Evolutionary conservation across 805 yeast species (phyloP).

Genomic region (Candida silvatica): DNA sequence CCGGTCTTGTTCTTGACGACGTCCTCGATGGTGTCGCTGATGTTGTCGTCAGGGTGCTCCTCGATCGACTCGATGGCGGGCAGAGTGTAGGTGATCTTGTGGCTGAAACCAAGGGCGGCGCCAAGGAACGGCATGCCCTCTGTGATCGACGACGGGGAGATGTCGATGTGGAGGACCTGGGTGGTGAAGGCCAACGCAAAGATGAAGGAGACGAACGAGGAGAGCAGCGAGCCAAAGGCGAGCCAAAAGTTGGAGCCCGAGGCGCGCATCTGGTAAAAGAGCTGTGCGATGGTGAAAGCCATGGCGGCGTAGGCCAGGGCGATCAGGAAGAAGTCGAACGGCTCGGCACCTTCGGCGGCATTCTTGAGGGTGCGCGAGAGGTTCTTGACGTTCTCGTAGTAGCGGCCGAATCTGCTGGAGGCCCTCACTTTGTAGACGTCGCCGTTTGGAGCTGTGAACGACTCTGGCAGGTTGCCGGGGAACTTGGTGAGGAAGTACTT

Average conservation of each 20-base stretch:
- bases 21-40: slow-evolving; percentile 24
- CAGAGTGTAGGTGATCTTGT: slow-evolving; percentile 65
- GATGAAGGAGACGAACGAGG: slow-evolving; percentile 77
- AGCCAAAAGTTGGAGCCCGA: slow-evolving; percentile 86
- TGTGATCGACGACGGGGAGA: slow-evolving; percentile 66
- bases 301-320: slow-evolving; percentile 78
- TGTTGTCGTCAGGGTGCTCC: slow-evolving; percentile 17
- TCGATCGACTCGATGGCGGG: slow-evolving; percentile 39
- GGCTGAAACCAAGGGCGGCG: slow-evolving; percentile 85
- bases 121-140: slow-evolving; percentile 94
- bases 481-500: slow-evolving; percentile 28
- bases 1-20: slow-evolving; percentile 29
- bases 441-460: slow-evolving; percentile 28
- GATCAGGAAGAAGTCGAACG: slow-evolving; percentile 75
- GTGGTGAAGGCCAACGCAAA: slow-evolving; percentile 64
- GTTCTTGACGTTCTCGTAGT: slow-evolving; percentile 41
- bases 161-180: slow-evolving; percentile 44
- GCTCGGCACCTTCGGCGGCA: slow-evolving; percentile 64
- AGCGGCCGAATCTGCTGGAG: slow-evolving; percentile 41
- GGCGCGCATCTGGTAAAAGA: slow-evolving; percentile 66
- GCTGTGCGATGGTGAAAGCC: slow-evolving; percentile 71
- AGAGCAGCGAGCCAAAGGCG: slow-evolving; percentile 66
- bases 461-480: slow-evolving; percentile 13
- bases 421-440: slow-evolving; percentile 55
- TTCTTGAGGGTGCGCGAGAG: slow-evolving; percentile 31